A percentile compares a stretch with the other conserved stretches of the same genome.
These are phyloP conservation scores for Phytopythium sindhum DNA, from an alignment of 352 stramenopile species.

Conservation along the genomic window DNA sequence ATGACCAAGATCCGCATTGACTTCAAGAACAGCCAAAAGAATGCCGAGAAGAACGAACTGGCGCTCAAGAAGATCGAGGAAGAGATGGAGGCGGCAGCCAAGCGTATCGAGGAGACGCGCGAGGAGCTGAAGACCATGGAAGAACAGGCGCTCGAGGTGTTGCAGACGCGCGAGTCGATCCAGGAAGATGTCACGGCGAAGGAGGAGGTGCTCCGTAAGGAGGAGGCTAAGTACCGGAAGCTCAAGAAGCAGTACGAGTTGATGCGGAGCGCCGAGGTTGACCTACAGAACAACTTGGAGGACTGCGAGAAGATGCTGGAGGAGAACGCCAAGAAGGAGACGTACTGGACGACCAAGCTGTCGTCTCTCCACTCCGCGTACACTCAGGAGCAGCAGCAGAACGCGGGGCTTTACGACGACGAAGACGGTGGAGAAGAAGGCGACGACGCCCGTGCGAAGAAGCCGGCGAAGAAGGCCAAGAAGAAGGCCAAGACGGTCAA, in stretches of 20 bases:
- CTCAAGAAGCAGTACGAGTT: constrained; percentile 89
- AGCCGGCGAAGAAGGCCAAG: constrained; percentile 38
- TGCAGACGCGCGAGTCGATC: constrained; percentile 90
- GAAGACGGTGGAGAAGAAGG: constrained; percentile 13
- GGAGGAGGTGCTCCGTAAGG: constrained; percentile 67
- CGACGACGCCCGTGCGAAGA: constrained; percentile 9
- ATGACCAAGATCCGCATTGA: constrained; percentile 85
- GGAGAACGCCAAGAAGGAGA: constrained; percentile 89
- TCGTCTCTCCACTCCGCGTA: constrained; percentile 60
- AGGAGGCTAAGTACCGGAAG: constrained; percentile 80
- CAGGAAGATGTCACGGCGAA: constrained; percentile 89
- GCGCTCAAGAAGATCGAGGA: constrained; percentile 59
- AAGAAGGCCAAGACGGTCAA: constrained; percentile 35
- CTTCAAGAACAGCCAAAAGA: constrained; percentile 83
- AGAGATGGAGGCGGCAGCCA: constrained; percentile 70
- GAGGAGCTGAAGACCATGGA: constrained; percentile 91
- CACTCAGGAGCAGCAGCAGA: constrained; percentile 65
- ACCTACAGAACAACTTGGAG: constrained; percentile 92
- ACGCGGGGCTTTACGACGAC: constrained; percentile 72
- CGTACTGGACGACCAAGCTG: constrained; percentile 82
- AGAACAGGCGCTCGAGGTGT: constrained; percentile 88
- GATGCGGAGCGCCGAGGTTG: constrained; percentile 90
- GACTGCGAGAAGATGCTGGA: constrained; percentile 91
- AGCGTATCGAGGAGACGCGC: constrained; percentile 84
- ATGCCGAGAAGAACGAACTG: constrained; percentile 63